A percentile compares a stretch with the other conserved stretches of the same genome.
Evolutionary conservation across 2,329 filamentous ascomycete species (phyloP).

Genomic region (Ophiocordyceps camponoti-leonardi): DNA sequence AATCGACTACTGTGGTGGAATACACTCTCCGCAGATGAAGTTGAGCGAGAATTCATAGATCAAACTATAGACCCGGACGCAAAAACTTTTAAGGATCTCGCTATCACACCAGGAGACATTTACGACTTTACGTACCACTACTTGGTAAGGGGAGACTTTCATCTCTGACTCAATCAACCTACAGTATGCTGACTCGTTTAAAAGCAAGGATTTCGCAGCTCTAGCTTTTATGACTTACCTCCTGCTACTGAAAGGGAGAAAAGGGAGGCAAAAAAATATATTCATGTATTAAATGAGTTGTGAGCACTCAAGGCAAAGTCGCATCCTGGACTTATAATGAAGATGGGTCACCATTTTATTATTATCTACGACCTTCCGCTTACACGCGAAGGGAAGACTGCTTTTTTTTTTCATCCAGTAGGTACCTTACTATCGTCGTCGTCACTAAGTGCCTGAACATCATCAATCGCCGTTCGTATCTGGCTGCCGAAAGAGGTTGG

Average conservation of each 20-base stretch:
- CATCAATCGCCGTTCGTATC: slow-evolving; percentile 61
- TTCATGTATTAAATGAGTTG: slow-evolving; percentile 83
- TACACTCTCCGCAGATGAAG: slow-evolving; percentile 62
- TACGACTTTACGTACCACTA: slow-evolving; percentile 84
- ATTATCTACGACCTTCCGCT: too few species aligned
- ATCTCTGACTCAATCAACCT: slow-evolving; percentile 10
- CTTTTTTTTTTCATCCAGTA: too few species aligned
- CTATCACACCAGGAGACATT: slow-evolving; percentile 76
- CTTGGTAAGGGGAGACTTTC: slow-evolving; percentile 42
- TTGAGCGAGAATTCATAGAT: slow-evolving; percentile 86
- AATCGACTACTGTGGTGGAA: slow-evolving; percentile 87
- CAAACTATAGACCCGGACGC: slow-evolving; percentile 79
- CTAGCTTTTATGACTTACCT: slow-evolving; percentile 80
- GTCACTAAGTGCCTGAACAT: slow-evolving; percentile 79
- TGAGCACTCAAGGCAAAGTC: too few species aligned
- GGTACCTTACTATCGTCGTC: slow-evolving; percentile 31
- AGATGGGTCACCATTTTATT: too few species aligned
- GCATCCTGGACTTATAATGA: too few species aligned
- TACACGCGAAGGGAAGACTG: too few species aligned
- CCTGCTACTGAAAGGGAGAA: slow-evolving; percentile 90
- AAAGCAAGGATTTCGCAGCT: slow-evolving; percentile 79
- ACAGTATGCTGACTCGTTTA: not conserved
- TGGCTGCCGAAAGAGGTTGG: slow-evolving; percentile 33
- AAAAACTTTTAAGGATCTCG: slow-evolving; percentile 91
- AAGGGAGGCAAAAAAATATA: slow-evolving; percentile 87